Percentiles rank a stretch among this genome's conserved stretches.
Conservation (phyloP, 164 flowering plant genomes). For the Vitis labrusca region DNA sequence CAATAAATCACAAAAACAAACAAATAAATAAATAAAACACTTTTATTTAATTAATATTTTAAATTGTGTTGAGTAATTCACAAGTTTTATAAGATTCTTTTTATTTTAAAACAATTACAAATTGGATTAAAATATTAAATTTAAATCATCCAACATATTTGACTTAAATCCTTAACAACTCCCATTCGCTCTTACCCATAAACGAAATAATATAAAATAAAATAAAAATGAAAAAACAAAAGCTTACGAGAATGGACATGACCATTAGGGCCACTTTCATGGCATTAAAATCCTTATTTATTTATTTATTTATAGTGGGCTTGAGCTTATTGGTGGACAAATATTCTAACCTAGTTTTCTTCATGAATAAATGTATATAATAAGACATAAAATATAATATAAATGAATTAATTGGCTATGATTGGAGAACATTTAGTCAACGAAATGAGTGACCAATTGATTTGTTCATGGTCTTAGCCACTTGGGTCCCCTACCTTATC, state of each 20-base stretch:
- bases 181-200: too few species aligned
- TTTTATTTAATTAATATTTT: too few species aligned
- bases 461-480: neutral
- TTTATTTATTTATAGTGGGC: slow-evolving; percentile 7
- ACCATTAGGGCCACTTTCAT: neutral
- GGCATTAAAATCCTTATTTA: neutral
- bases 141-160: too few species aligned
- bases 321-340: slow-evolving; percentile 21
- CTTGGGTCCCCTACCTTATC: slow-evolving; percentile 13
- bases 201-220: too few species aligned
- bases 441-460: slow-evolving; percentile 10
- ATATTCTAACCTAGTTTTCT: slow-evolving; percentile 11
- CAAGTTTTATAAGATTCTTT: too few species aligned
- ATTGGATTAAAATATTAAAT: too few species aligned
- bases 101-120: too few species aligned
- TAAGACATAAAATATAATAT: neutral
- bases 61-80: too few species aligned
- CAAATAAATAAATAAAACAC: too few species aligned
- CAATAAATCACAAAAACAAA: too few species aligned
- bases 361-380: neutral
- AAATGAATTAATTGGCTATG: neutral
- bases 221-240: too few species aligned
- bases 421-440: slow-evolving; percentile 20
- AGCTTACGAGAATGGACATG: neutral
- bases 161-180: too few species aligned